Conservation (phyloP, 1,139 yeast species). For the Kodamaea ohmeri region DNA sequence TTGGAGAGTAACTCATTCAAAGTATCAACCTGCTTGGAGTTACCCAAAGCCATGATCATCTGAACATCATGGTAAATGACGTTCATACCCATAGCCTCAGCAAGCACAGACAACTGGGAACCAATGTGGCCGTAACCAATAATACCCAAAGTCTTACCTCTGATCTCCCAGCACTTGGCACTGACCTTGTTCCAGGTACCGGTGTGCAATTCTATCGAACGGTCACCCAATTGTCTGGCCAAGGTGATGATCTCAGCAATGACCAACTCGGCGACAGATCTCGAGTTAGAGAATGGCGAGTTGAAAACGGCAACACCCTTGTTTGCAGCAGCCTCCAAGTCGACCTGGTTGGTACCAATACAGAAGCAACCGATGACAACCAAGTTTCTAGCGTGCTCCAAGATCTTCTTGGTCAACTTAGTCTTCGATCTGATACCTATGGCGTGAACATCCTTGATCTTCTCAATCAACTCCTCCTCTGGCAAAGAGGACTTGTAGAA, state of each 20-base stretch:
- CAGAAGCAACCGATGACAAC: slow-evolving; percentile 97
- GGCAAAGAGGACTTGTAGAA: slow-evolving; percentile 85
- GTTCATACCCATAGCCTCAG: slow-evolving; percentile 98
- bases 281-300: slow-evolving; percentile 97
- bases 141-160: slow-evolving; percentile 97
- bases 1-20: slow-evolving; percentile 75
- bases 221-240: slow-evolving; percentile 96
- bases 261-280: slow-evolving; percentile 97
- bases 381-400: slow-evolving; percentile 83
- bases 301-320: slow-evolving; percentile 95
- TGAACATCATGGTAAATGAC: slow-evolving; percentile 89
- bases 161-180: slow-evolving; percentile 96
- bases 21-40: slow-evolving; percentile 87
- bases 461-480: slow-evolving; percentile 92
- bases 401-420: slow-evolving; percentile 72
- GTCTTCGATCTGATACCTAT: slow-evolving; percentile 98
- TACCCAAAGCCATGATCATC: slow-evolving; percentile 96
- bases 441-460: slow-evolving; percentile 91
- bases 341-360: slow-evolving; percentile 98
- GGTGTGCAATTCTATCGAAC: slow-evolving; percentile 93
- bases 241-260: slow-evolving; percentile 91
- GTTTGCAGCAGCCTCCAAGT: slow-evolving; percentile 86
- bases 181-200: slow-evolving; percentile 98
- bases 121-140: slow-evolving; percentile 99
- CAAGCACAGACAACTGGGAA: slow-evolving; percentile 91